Base-by-base conservation (phyloP, 2,329 filamentous ascomycete genomes). In the Colletotrichum sp. region DNA sequence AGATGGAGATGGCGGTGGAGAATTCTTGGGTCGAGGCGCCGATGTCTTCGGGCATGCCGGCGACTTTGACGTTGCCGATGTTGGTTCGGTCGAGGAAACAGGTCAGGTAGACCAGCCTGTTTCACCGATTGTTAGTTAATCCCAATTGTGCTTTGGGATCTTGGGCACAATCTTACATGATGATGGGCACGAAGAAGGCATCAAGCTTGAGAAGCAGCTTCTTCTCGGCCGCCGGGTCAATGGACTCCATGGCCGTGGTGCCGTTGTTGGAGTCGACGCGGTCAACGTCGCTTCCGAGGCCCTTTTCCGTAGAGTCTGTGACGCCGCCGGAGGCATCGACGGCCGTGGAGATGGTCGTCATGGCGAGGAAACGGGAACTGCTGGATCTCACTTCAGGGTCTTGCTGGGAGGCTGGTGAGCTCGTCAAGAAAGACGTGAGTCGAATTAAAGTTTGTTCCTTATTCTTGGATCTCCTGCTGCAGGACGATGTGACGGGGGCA, bases 21-120 rank as follows among this genome's bases (percentile, higher is more conserved):
- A 86, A 87, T 73, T 87, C 80, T 36, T 80, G 79, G 12, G 79
- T 78, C 1, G 81, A 82, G 15, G 85, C 83, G 27, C 81, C 78
- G 61, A 88, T 86, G 72, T 85, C 86, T 51, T 83, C 80, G 4
- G 84, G 83, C 84, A 88, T 86, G 59, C 84, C 83, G 38, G 84
- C 85, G 8, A 85, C 82, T 70, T 84, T 84, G 74, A 87, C 87
- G 76, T 89, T 89, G 62, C 86, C 85, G 79, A 90, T 89, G 76
- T 89, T 89, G 24, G 84, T 83, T 68, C 90, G 84, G 79, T 92
- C 90, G 54, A 90, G 81, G 76, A 89, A 90, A 74, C 86, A 89
- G 6, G 85, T 84, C 24, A 91, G 77, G 74, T 90, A 91, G 6
- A 90, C 84, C 61, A 89, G 79, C 59, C 59, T 62, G 59, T 43